phyloP scores from a whole-genome alignment of 257 asterid genomes.

The Ballota nigra region DNA sequence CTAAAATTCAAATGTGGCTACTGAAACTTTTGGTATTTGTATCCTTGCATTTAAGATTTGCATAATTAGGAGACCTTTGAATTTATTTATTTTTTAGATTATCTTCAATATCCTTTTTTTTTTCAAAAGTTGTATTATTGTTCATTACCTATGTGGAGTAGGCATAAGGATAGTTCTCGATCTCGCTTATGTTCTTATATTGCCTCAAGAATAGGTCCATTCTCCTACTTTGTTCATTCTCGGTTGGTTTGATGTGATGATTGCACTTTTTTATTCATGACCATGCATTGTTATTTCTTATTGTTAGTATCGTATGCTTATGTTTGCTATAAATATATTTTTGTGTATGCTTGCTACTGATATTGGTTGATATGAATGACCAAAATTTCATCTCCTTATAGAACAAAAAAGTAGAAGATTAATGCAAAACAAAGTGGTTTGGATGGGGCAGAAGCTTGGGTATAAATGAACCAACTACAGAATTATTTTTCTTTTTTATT shows the following conservation, averaged over 20 bases:
- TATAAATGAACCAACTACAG: constrained; percentile 13
- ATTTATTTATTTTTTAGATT: too few species aligned
- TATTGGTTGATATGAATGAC: not conserved
- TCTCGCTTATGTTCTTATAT: not conserved
- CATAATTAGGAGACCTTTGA: too few species aligned
- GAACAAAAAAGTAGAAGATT: constrained; percentile 70
- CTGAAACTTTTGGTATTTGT: too few species aligned
- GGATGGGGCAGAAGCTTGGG: constrained; percentile 77
- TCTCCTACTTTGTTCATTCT: not conserved
- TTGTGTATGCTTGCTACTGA: not conserved
- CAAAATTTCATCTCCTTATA: constrained; percentile 27
- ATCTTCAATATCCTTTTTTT: too few species aligned
- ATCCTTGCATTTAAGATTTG: too few species aligned
- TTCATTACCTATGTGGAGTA: too few species aligned
- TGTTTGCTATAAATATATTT: not conserved
- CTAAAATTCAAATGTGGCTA: too few species aligned
- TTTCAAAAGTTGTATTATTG: too few species aligned
- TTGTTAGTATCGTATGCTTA: not conserved
- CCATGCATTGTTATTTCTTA: not conserved
- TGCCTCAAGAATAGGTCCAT: constrained; percentile 1
- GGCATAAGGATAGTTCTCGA: too few species aligned
- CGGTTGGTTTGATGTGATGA: not conserved
- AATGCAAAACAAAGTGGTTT: constrained; percentile 56
- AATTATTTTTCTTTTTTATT: too few species aligned
- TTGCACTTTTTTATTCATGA: constrained; percentile 4